Conservation (phyloP, 345 rosid species). For the Populus euphratica region DNA sequence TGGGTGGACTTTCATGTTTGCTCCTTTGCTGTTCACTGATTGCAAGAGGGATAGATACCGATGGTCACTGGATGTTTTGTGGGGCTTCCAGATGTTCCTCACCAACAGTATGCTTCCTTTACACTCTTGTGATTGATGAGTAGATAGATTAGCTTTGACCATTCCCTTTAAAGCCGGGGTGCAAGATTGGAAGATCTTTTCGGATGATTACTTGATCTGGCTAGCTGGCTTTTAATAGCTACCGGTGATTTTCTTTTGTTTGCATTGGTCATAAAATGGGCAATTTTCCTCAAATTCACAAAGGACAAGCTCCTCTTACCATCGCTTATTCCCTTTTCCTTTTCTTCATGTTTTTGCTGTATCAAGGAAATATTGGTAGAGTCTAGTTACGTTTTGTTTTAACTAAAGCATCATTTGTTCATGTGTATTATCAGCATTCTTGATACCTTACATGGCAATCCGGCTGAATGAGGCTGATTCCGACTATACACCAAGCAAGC, state of each 20-base stretch:
- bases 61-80: constrained; percentile 67
- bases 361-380: not conserved
- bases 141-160: constrained; percentile 1
- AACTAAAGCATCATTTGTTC: not conserved
- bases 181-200: not conserved
- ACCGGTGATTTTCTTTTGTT: not conserved
- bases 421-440: constrained; percentile 52
- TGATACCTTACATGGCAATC: constrained; percentile 93
- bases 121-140: constrained; percentile 8
- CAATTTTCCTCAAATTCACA: not conserved
- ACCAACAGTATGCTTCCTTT: constrained; percentile 62
- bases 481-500: constrained; percentile 31
- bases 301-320: not conserved
- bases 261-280: not conserved
- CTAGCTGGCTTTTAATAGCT: not conserved
- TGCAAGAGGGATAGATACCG: constrained; percentile 65
- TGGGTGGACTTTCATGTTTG: constrained; percentile 97
- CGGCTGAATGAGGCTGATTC: constrained; percentile 55
- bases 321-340: not conserved
- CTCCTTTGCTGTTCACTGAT: constrained; percentile 89
- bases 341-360: not conserved
- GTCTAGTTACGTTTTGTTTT: not conserved
- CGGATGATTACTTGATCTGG: not conserved
- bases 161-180: not conserved
- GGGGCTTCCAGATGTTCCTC: constrained; percentile 96